A percentile compares a stretch with the other conserved stretches of the same genome.
Conservation (phyloP, 2,329 filamentous ascomycete species). For the Curvularia eragrostidis region DNA sequence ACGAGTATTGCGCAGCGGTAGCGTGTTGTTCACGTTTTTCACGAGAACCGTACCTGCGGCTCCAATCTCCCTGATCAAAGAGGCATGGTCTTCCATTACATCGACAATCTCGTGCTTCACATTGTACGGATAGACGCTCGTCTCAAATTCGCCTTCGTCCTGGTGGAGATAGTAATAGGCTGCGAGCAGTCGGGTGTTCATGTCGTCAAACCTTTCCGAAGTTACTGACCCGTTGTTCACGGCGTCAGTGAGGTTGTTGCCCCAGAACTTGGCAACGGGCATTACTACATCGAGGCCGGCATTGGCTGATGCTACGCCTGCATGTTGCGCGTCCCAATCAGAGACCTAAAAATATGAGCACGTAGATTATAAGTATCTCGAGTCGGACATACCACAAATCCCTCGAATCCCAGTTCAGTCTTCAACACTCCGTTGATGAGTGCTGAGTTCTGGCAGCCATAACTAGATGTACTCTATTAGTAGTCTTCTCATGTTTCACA, state of each 20-base stretch:
- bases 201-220: constrained; percentile 36
- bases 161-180: constrained; percentile 47
- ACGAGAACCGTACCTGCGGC: constrained; percentile 52
- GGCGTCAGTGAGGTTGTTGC: constrained; percentile 38
- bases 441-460: constrained; percentile 49
- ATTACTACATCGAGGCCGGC: constrained; percentile 59
- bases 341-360: constrained; percentile 15
- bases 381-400: constrained; percentile 46
- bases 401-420: constrained; percentile 58
- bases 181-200: constrained; percentile 41
- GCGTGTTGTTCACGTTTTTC: constrained; percentile 61
- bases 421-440: constrained; percentile 60
- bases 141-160: constrained; percentile 44
- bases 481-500: not conserved
- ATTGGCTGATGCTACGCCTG: constrained; percentile 53
- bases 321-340: constrained; percentile 57
- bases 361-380: not conserved
- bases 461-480: constrained; percentile 4
- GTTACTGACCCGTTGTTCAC: constrained; percentile 40
- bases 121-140: constrained; percentile 32
- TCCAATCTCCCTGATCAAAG: constrained; percentile 51
- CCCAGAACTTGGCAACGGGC: constrained; percentile 44
- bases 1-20: constrained; percentile 58
- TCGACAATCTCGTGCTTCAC: constrained; percentile 54
- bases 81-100: constrained; percentile 52